Evolutionary conservation across 2,329 filamentous ascomycete genomes (phyloP).

Genomic region (Alternaria sp.): DNA sequence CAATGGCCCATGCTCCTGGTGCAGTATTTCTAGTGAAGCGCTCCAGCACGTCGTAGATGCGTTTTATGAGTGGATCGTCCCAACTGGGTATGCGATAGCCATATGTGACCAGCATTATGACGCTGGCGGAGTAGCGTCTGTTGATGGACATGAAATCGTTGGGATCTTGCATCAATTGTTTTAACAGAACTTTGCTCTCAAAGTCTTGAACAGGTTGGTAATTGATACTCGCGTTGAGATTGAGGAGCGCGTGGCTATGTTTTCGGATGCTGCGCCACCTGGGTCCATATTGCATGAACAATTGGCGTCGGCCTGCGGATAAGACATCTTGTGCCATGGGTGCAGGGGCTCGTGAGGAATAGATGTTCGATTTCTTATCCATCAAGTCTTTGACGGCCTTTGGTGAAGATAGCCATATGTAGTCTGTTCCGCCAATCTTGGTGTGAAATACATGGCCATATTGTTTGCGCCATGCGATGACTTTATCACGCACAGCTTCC

Average conservation of each 20-base stretch:
- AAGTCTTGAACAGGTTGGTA: slow-evolving; percentile 57
- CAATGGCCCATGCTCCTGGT: slow-evolving; percentile 39
- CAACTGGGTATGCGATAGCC: slow-evolving; percentile 47
- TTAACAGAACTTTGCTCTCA: slow-evolving; percentile 57
- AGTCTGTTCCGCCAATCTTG: slow-evolving; percentile 53
- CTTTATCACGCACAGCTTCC: slow-evolving; percentile 43
- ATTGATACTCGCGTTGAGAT: slow-evolving; percentile 38
- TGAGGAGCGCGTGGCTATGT: slow-evolving; percentile 44
- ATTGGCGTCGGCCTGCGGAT: slow-evolving; percentile 59
- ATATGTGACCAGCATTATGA: slow-evolving; percentile 48
- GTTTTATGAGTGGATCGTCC: slow-evolving; percentile 43
- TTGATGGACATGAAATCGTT: slow-evolving; percentile 45
- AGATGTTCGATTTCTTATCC: slow-evolving; percentile 62
- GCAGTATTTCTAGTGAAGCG: slow-evolving; percentile 45
- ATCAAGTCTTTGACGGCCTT: slow-evolving; percentile 63
- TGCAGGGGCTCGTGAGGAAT: slow-evolving; percentile 55
- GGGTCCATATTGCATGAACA: slow-evolving; percentile 54
- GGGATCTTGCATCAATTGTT: slow-evolving; percentile 52
- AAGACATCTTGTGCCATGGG: slow-evolving; percentile 52
- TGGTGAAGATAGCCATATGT: slow-evolving; percentile 55
- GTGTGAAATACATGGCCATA: slow-evolving; percentile 53
- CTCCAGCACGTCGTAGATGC: slow-evolving; percentile 42
- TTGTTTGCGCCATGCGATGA: slow-evolving; percentile 45
- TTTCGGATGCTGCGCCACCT: slow-evolving; percentile 49
- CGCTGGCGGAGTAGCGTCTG: slow-evolving; percentile 42